Evolutionary conservation across 805 yeast species (phyloP).

Genomic region (Candida pseudoglaebosa): DNA sequence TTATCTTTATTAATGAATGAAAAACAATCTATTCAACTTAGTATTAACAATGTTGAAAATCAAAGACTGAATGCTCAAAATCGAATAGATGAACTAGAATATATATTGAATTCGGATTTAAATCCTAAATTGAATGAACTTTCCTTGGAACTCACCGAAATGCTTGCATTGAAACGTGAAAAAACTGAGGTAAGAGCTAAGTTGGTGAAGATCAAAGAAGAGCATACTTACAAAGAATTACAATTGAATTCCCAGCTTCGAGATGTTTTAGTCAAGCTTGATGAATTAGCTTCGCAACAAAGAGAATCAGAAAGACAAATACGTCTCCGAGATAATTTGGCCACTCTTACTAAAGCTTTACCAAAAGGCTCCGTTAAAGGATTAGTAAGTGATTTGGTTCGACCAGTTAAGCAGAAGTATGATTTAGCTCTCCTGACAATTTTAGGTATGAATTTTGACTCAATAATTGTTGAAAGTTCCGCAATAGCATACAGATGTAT

Average conservation of each 20-base stretch:
- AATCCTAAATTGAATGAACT: conserved; percentile 29
- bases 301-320: conserved; percentile 72
- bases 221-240: conserved; percentile 44
- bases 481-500: conserved; percentile 73
- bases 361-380: conserved; percentile 80
- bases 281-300: conserved; percentile 70
- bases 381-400: conserved; percentile 71
- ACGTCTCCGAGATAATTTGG: conserved; percentile 67
- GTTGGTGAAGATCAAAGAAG: conserved; percentile 33
- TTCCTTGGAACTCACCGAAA: conserved; percentile 26
- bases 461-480: conserved; percentile 75
- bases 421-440: conserved; percentile 72
- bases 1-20: conserved; percentile 40
- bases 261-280: conserved; percentile 55
- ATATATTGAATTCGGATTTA: conserved; percentile 29
- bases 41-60: conserved; percentile 18
- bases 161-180: conserved; percentile 25
- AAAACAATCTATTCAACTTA: conserved; percentile 37
- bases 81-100: conserved; percentile 39
- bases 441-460: conserved; percentile 74
- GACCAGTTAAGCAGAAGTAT: conserved; percentile 69
- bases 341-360: conserved; percentile 63
- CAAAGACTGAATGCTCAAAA: conserved; percentile 35
- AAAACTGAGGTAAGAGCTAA: conserved; percentile 21
- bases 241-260: conserved; percentile 62